A percentile compares a stretch with the other conserved stretches of the same genome.
Evolutionary conservation across 2,329 filamentous ascomycete genomes (phyloP).

Genomic region (Polytolypa hystricis): DNA sequence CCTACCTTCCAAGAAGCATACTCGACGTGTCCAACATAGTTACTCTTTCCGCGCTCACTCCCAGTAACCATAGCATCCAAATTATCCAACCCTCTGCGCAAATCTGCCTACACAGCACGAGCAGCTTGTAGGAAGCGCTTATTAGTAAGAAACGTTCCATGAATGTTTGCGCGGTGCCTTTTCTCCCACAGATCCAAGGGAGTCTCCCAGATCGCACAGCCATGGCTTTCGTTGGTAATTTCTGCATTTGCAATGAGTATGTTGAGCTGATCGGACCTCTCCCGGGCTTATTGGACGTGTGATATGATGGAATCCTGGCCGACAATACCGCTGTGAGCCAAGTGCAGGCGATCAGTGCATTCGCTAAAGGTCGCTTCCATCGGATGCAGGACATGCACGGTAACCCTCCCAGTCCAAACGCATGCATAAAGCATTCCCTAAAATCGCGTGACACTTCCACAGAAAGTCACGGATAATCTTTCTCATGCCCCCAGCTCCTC

Average conservation of each 20-base stretch:
- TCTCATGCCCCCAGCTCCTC: too few species aligned
- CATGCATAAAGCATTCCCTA: too few species aligned
- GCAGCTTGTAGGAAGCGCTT: slow-evolving; percentile 43
- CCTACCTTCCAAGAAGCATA: too few species aligned
- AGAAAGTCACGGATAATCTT: too few species aligned
- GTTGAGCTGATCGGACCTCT: slow-evolving; percentile 40
- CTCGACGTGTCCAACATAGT: slow-evolving; percentile 39
- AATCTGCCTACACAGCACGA: slow-evolving; percentile 27
- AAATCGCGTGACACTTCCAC: too few species aligned
- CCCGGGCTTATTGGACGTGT: slow-evolving; percentile 31
- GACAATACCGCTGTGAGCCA: slow-evolving; percentile 38
- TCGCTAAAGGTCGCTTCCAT: slow-evolving; percentile 21
- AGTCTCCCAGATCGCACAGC: slow-evolving; percentile 43
- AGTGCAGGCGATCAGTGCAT: slow-evolving; percentile 27
- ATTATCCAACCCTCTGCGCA: slow-evolving; percentile 35
- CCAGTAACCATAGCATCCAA: slow-evolving; percentile 44
- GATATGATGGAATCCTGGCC: slow-evolving; percentile 36
- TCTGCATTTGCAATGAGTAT: slow-evolving; percentile 45
- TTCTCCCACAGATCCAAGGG: slow-evolving; percentile 42
- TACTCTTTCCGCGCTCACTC: slow-evolving; percentile 42
- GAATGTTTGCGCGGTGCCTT: slow-evolving; percentile 39
- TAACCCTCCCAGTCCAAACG: too few species aligned
- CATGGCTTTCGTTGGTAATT: slow-evolving; percentile 39
- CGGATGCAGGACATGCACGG: slow-evolving; percentile 39
- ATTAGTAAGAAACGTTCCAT: slow-evolving; percentile 44